Percentiles rank a stretch among this genome's conserved stretches.
Evolutionary conservation across 1,139 yeast genomes (phyloP).

Genomic region (Torulaspora globosa): DNA sequence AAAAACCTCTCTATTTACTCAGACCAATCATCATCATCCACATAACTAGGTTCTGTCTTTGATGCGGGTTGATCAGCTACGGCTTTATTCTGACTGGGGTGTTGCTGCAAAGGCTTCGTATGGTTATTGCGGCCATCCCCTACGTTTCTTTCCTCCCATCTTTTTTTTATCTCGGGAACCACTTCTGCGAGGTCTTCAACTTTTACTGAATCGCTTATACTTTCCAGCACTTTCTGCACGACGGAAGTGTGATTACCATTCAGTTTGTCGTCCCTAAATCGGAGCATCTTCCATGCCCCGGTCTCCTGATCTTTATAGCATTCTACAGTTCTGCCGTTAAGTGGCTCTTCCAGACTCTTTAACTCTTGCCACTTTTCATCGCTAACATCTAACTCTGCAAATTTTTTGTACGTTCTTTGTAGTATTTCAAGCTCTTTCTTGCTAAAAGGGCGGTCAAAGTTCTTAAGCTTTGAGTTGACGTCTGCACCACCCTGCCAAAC

Average conservation of each 20-base stretch:
- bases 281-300: conserved; percentile 73
- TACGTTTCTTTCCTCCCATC: conserved; percentile 48
- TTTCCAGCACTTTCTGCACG: conserved; percentile 74
- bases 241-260: conserved; percentile 82
- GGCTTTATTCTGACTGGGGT: neutral
- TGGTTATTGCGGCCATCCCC: neutral
- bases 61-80: neutral
- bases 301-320: conserved; percentile 51
- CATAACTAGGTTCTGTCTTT: conserved; percentile 29
- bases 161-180: conserved; percentile 43
- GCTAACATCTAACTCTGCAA: conserved; percentile 56
- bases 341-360: conserved; percentile 67
- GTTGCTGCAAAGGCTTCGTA: neutral
- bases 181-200: conserved; percentile 64
- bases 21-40: conserved; percentile 38
- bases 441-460: conserved; percentile 35
- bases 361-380: conserved; percentile 81
- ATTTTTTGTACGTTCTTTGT: conserved; percentile 57
- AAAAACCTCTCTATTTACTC: conserved; percentile 18
- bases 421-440: conserved; percentile 34
- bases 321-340: conserved; percentile 89
- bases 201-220: conserved; percentile 82
- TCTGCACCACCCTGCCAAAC: conserved; percentile 74
- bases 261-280: conserved; percentile 89
- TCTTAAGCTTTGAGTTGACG: conserved; percentile 30